These are phyloP conservation scores for Pythium graminicola DNA, from an alignment of 352 stramenopile genomes.

Conservation along the genomic window DNA sequence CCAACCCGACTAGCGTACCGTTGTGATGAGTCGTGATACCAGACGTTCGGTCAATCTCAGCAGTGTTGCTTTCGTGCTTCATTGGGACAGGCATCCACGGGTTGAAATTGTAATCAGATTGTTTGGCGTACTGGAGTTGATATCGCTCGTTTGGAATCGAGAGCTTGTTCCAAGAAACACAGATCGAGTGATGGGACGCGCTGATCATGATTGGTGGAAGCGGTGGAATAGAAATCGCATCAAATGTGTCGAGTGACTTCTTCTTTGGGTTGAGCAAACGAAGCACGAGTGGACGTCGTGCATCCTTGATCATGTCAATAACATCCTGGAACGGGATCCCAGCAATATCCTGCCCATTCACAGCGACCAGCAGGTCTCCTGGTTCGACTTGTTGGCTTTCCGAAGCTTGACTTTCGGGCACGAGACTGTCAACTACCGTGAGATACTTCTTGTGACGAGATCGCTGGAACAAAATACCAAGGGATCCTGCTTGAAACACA, in stretches of 20 bases:
- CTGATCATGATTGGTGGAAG: conserved; percentile 56
- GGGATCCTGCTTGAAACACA: conserved; percentile 53
- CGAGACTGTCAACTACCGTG: conserved; percentile 73
- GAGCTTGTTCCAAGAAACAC: conserved; percentile 31
- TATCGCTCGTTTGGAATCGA: conserved; percentile 23
- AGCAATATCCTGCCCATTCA: conserved; percentile 66
- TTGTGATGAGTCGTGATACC: conserved; percentile 24
- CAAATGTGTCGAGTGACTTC: conserved; percentile 43
- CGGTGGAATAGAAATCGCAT: conserved; percentile 50
- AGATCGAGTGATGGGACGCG: conserved; percentile 34
- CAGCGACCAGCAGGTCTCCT: conserved; percentile 65
- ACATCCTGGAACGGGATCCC: conserved; percentile 60
- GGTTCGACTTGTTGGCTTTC: conserved; percentile 55
- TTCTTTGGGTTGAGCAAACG: conserved; percentile 57
- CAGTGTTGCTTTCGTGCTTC: conserved; percentile 25
- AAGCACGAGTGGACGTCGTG: conserved; percentile 54
- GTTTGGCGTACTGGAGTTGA: conserved; percentile 38
- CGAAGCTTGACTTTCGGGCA: conserved; percentile 71
- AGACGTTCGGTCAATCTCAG: conserved; percentile 14
- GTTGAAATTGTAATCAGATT: conserved; percentile 35
- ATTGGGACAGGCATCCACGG: conserved; percentile 31
- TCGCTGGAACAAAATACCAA: conserved; percentile 78
- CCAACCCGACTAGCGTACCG: conserved; percentile 32
- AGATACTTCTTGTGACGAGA: conserved; percentile 62
- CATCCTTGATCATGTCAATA: conserved; percentile 73